These are phyloP conservation scores for Xylariaceae sp. DNA, from an alignment of 2,329 filamentous ascomycete species.

Conservation along the genomic window DNA sequence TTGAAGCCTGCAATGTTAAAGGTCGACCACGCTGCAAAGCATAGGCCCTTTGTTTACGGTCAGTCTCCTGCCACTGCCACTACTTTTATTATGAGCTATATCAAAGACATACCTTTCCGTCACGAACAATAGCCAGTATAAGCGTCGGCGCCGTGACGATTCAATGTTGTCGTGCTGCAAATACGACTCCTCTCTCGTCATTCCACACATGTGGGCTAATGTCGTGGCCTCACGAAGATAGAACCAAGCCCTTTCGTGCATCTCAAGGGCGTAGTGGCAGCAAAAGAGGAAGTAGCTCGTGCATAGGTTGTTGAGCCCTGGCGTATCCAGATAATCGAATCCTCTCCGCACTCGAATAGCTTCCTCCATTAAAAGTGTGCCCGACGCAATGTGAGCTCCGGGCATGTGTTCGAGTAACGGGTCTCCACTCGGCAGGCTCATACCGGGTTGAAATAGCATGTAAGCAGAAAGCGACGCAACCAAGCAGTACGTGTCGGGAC, in stretches of 20 bases:
- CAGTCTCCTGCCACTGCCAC: slow-evolving; percentile 4
- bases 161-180: slow-evolving; percentile 54
- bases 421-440: slow-evolving; percentile 54
- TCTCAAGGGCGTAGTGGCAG: slow-evolving; percentile 64
- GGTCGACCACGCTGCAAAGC: slow-evolving; percentile 65
- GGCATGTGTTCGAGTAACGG: slow-evolving; percentile 52
- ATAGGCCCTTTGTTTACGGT: slow-evolving; percentile 50
- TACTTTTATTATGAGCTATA: background rate
- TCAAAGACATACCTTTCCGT: slow-evolving; percentile 55
- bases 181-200: slow-evolving; percentile 61
- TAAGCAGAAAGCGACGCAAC: slow-evolving; percentile 61
- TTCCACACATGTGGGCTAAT: slow-evolving; percentile 54
- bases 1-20: slow-evolving; percentile 63
- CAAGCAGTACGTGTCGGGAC: slow-evolving; percentile 59
- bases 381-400: slow-evolving; percentile 57
- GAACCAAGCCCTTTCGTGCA: slow-evolving; percentile 74
- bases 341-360: slow-evolving; percentile 58
- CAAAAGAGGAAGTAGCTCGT: slow-evolving; percentile 78
- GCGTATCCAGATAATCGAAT: slow-evolving; percentile 53
- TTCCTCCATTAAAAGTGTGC: slow-evolving; percentile 63
- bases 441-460: slow-evolving; percentile 64
- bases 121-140: slow-evolving; percentile 70
- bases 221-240: slow-evolving; percentile 73
- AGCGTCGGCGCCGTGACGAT: slow-evolving; percentile 56
- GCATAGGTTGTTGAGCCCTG: slow-evolving; percentile 54